Conservation (phyloP, 768 basidiomycete species). For the Fomitopsis pulvina region DNA sequence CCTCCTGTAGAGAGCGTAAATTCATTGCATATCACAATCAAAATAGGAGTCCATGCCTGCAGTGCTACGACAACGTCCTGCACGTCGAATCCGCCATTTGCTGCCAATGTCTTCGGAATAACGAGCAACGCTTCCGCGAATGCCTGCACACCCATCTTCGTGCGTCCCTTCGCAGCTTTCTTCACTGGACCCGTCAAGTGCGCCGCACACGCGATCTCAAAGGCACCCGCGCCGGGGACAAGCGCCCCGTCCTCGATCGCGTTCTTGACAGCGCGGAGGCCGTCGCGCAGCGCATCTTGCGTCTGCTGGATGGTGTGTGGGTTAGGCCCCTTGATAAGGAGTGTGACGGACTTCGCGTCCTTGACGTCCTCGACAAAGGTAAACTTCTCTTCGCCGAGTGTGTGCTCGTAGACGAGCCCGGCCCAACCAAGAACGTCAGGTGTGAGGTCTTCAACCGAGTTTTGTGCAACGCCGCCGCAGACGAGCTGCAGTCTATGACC, state of each 20-base stretch:
- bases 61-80: conserved; percentile 90
- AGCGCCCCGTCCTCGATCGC: conserved; percentile 85
- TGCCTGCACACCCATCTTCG: conserved; percentile 96
- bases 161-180: conserved; percentile 84
- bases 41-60: conserved; percentile 41
- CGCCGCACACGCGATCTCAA: conserved; percentile 87
- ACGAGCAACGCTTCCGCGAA: conserved; percentile 92
- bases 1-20: conserved; percentile 48
- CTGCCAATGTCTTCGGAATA: conserved; percentile 94
- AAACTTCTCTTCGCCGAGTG: conserved; percentile 96
- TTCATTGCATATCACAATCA: background rate
- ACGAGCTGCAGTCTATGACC: conserved; percentile 75
- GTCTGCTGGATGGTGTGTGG: conserved; percentile 94
- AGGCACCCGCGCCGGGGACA: conserved; percentile 96
- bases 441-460: conserved; percentile 93
- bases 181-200: conserved; percentile 77
- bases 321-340: conserved; percentile 97
- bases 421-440: conserved; percentile 95
- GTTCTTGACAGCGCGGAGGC: conserved; percentile 94
- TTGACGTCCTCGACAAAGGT: conserved; percentile 98
- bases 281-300: conserved; percentile 96
- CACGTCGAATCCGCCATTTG: conserved; percentile 95
- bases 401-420: conserved; percentile 97
- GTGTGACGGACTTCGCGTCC: conserved; percentile 89
- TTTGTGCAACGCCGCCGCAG: conserved; percentile 93